Conservation (phyloP, 192 early-diverging fungal genomes). For the Coemansia sp. region DNA sequence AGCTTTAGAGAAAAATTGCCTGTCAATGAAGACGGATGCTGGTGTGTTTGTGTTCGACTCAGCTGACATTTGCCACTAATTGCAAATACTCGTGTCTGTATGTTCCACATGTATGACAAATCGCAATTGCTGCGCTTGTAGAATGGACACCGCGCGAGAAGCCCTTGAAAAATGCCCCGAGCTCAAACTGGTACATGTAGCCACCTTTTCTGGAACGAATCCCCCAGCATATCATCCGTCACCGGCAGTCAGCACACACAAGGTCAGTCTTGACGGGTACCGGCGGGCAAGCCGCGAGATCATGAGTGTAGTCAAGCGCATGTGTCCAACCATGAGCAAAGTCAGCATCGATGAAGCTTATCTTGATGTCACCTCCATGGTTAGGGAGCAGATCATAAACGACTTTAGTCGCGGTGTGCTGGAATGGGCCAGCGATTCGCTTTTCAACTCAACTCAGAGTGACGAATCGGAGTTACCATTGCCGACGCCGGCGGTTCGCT, state of each 20-base stretch:
- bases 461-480: background rate
- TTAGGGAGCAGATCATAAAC: constrained; percentile 53
- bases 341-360: constrained; percentile 87
- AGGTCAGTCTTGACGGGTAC: constrained; percentile 85
- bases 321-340: constrained; percentile 63
- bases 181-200: constrained; percentile 75
- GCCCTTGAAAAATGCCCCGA: constrained; percentile 59
- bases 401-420: constrained; percentile 34
- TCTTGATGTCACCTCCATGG: constrained; percentile 76
- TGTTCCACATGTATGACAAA: background rate
- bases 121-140: constrained; percentile 13
- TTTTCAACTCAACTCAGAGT: background rate
- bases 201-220: constrained; percentile 74
- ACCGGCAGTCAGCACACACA: constrained; percentile 75
- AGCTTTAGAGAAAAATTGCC: background rate
- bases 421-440: constrained; percentile 11
- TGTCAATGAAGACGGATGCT: background rate
- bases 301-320: constrained; percentile 65
- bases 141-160: constrained; percentile 33
- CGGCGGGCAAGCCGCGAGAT: constrained; percentile 70
- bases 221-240: constrained; percentile 66
- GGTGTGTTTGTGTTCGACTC: constrained; percentile 6
- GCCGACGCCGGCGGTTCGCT: constrained; percentile 29
- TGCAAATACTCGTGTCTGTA: background rate
- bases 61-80: background rate